Evolutionary conservation across 345 rosid species (phyloP).

Genomic region (Salix arbutifolia): DNA sequence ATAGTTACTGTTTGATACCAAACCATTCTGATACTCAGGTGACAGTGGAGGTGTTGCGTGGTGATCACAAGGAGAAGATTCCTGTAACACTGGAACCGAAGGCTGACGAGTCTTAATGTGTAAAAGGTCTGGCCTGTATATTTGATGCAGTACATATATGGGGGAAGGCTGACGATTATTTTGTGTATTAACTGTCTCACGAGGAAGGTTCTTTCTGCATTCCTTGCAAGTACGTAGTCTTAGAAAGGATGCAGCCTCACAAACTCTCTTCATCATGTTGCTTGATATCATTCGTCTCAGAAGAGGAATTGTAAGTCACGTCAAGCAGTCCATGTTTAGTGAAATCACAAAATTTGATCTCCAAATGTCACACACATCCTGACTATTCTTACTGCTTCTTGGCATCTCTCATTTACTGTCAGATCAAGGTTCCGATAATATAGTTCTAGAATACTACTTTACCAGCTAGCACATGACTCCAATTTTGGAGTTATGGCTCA

Average conservation of each 20-base stretch:
- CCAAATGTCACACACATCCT: too few species aligned
- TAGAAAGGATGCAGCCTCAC: neutral
- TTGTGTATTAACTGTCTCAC: slow-evolving; percentile 20
- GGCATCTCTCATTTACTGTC: too few species aligned
- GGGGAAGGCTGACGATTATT: slow-evolving; percentile 11
- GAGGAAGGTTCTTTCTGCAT: slow-evolving; percentile 17
- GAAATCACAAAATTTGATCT: too few species aligned
- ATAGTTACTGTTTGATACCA: too few species aligned
- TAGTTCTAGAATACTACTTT: too few species aligned
- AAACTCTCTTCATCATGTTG: neutral
- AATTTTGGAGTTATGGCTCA: too few species aligned
- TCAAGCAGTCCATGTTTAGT: too few species aligned
- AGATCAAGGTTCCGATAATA: too few species aligned
- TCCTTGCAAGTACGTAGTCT: neutral
- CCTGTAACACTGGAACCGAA: slow-evolving; percentile 82
- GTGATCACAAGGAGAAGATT: slow-evolving; percentile 90
- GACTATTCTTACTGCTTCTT: too few species aligned
- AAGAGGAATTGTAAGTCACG: too few species aligned
- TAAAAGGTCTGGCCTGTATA: slow-evolving; percentile 16
- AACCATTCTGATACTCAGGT: slow-evolving; percentile 36
- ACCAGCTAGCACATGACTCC: too few species aligned
- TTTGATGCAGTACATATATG: slow-evolving; percentile 3
- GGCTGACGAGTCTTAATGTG: slow-evolving; percentile 60
- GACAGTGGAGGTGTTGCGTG: slow-evolving; percentile 79
- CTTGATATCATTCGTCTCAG: too few species aligned